Base-by-base conservation (phyloP, 192 early-diverging fungal genomes). In the Coemansia guatemalensis region DNA sequence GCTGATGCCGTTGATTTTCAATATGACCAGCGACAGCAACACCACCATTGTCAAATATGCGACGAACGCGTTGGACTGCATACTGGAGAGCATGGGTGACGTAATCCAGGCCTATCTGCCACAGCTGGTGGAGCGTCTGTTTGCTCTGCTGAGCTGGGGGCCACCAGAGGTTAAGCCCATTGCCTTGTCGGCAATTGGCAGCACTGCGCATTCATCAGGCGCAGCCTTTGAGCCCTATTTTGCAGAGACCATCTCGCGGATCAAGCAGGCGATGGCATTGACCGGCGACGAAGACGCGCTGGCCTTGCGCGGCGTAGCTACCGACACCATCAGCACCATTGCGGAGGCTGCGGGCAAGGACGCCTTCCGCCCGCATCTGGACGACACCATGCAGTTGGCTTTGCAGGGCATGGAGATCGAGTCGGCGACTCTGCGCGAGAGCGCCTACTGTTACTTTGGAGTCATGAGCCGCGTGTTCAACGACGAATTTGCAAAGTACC, bases 311-410 rank as follows among this genome's bases (percentile, higher is more conserved):
- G 90, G 92, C 53, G 86, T 93, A 30, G 91, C 95, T 18, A 92
- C 90, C 0, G 93, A 95, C 70, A 85, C 92, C 23, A 83, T 89
- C 53, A 91, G 90, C 50, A 87, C 93, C 21, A 84, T 96, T 62
- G 93, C 95, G 26, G 89, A 91, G 65, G 92, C 93, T 17, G 90
- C 93, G 24, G 95, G 95, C 49, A 86, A 85, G 29, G 92, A 93
- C 5, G 76, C 85, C 21, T 95, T 95, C 82, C 68, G 81, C 21
- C 92, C 93, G 25, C 84, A 91, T 60, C 69, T 93, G 65, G 82
- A 89, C 33, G 83, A 88, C 53, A 75, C 87, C 50, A 91, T 94
- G 91, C 80, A 71, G 32, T 71, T 92, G 56, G 93, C 89, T 5
- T 70, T 92, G 49, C 87, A 95, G 52, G 90, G 93, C 29, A 81